These are phyloP conservation scores for Diaporthe ilicicola DNA, from an alignment of 2,329 filamentous ascomycete species.

Conservation along the genomic window DNA sequence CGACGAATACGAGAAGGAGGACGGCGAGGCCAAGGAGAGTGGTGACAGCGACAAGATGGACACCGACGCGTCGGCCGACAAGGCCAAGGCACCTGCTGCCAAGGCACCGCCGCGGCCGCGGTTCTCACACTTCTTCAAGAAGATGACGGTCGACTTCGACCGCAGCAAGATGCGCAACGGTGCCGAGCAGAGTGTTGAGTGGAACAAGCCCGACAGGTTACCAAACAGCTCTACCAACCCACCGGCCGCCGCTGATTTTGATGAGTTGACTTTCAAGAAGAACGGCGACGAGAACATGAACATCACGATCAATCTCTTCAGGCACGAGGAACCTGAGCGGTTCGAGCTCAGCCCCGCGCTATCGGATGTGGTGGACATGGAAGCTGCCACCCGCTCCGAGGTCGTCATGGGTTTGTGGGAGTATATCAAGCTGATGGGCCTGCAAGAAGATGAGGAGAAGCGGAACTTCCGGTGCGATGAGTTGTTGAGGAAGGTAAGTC, in stretches of 20 bases:
- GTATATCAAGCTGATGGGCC: constrained; percentile 84
- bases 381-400: constrained; percentile 86
- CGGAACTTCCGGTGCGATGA: constrained; percentile 92
- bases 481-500: constrained; percentile 74
- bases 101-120: constrained; percentile 56
- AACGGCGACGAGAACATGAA: constrained; percentile 93
- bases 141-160: constrained; percentile 79
- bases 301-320: constrained; percentile 84
- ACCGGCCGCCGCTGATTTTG: constrained; percentile 81
- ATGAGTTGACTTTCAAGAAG: constrained; percentile 89
- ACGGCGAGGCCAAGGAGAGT: constrained; percentile 55
- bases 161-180: constrained; percentile 65
- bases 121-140: constrained; percentile 83
- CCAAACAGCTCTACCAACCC: constrained; percentile 58
- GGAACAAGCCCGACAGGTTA: constrained; percentile 79
- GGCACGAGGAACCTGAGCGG: constrained; percentile 86
- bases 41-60: constrained; percentile 54
- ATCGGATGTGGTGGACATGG: constrained; percentile 84
- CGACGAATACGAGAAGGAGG: constrained; percentile 61
- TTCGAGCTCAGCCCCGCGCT: constrained; percentile 82
- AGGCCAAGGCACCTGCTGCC: constrained; percentile 46
- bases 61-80: constrained; percentile 44
- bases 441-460: constrained; percentile 96
- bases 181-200: constrained; percentile 73
- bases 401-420: constrained; percentile 95